Conservation (phyloP, 2,329 filamentous ascomycete genomes). For the Cyphellophora europaea region DNA sequence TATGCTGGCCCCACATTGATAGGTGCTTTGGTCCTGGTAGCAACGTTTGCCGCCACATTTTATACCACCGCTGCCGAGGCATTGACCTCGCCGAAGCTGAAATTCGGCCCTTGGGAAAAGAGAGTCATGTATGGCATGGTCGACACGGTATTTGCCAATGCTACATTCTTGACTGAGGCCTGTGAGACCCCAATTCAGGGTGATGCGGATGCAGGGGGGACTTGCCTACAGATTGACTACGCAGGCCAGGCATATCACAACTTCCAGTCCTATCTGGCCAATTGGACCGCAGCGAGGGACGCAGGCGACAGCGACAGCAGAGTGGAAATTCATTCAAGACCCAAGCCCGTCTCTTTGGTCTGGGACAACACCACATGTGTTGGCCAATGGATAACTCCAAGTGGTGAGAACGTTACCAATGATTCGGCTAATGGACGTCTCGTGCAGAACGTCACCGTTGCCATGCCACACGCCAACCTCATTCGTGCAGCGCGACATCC, state of each 20-base stretch:
- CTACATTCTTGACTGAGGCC: conserved; percentile 41
- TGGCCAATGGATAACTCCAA: conserved; percentile 57
- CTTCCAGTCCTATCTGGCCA: conserved; percentile 49
- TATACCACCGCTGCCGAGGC: conserved; percentile 71
- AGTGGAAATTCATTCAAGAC: conserved; percentile 36
- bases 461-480: conserved; percentile 66
- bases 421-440: conserved; percentile 46
- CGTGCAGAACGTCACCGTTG: conserved; percentile 67
- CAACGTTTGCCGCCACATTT: conserved; percentile 57
- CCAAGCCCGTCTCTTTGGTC: conserved; percentile 52
- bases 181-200: conserved; percentile 54
- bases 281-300: conserved; percentile 43
- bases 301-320: conserved; percentile 32
- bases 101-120: conserved; percentile 44
- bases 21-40: conserved; percentile 54
- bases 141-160: conserved; percentile 54
- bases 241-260: conserved; percentile 62
- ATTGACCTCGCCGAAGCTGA: conserved; percentile 64
- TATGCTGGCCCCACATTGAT: conserved; percentile 56
- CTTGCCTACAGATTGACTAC: conserved; percentile 61
- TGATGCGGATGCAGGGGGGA: conserved; percentile 37
- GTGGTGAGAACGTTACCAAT: conserved; percentile 41
- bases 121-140: conserved; percentile 48
- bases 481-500: conserved; percentile 53
- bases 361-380: conserved; percentile 64